A percentile compares a stretch with the other conserved stretches of the same genome.
Conservation (phyloP, 345 rosid species). For the Passiflora organensis region DNA sequence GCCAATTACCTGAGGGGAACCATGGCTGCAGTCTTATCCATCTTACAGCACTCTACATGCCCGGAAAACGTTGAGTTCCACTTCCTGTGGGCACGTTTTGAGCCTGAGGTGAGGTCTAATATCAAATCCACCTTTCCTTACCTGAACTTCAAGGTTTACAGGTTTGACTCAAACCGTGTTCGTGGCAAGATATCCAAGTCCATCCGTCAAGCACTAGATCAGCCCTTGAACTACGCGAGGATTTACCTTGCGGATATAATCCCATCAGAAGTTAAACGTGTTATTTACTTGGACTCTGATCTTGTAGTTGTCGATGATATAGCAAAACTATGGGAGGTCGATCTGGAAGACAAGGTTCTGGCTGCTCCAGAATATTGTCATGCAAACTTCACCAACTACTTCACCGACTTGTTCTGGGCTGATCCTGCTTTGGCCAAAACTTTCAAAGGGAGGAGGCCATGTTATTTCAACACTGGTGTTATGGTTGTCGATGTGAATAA, state of each 20-base stretch:
- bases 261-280: slow-evolving; percentile 17
- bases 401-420: slow-evolving; percentile 30
- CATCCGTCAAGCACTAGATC: slow-evolving; percentile 35
- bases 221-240: slow-evolving; percentile 37
- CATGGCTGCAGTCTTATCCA: slow-evolving; percentile 37
- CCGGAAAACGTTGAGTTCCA: slow-evolving; percentile 38
- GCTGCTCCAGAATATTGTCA: slow-evolving; percentile 42
- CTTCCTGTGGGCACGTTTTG: slow-evolving; percentile 24
- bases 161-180: slow-evolving; percentile 27
- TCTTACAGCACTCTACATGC: slow-evolving; percentile 34
- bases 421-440: slow-evolving; percentile 13
- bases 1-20: slow-evolving; percentile 39
- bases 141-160: slow-evolving; percentile 24
- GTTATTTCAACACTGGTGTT: slow-evolving; percentile 39
- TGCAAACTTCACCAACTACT: slow-evolving; percentile 33
- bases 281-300: slow-evolving; percentile 36
- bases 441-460: slow-evolving; percentile 22
- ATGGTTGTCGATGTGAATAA: slow-evolving; percentile 37
- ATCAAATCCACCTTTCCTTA: slow-evolving; percentile 37
- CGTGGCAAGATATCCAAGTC: slow-evolving; percentile 34
- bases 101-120: slow-evolving; percentile 19
- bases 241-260: slow-evolving; percentile 36
- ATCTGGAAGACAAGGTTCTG: slow-evolving; percentile 23
- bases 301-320: slow-evolving; percentile 36
- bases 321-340: slow-evolving; percentile 29